Percentiles rank a stretch among this genome's conserved stretches.
Evolutionary conservation across 352 stramenopile genomes (phyloP).

Genomic region (Globisporangium spinosum): DNA sequence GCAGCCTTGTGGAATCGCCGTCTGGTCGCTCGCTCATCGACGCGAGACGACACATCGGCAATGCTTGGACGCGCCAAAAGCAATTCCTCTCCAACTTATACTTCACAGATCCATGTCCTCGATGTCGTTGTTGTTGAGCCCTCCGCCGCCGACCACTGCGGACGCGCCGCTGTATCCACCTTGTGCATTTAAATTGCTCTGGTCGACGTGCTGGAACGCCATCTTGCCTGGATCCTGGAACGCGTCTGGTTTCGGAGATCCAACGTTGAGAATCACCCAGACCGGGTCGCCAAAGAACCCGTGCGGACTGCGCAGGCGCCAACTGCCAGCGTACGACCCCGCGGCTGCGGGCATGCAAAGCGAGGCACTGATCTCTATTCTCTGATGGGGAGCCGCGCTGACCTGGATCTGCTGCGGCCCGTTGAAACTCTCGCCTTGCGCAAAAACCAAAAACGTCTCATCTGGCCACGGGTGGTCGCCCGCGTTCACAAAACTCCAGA

Average conservation of each 20-base stretch:
- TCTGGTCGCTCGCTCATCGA: background rate
- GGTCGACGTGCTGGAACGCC: constrained; percentile 13
- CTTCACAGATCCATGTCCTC: constrained; percentile 21
- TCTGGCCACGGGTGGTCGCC: constrained; percentile 50
- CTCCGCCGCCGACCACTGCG: constrained; percentile 7
- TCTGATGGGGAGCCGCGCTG: constrained; percentile 30
- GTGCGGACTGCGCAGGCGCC: constrained; percentile 56
- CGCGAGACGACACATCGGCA: background rate
- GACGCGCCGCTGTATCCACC: background rate
- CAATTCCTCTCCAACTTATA: background rate
- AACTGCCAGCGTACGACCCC: constrained; percentile 70
- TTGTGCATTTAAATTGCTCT: constrained; percentile 5
- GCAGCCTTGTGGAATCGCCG: background rate
- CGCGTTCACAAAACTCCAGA: constrained; percentile 80
- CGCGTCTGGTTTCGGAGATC: constrained; percentile 20
- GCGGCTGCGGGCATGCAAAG: constrained; percentile 52
- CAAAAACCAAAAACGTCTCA: constrained; percentile 60
- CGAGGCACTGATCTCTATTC: constrained; percentile 60
- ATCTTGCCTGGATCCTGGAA: constrained; percentile 22
- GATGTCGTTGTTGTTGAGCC: constrained; percentile 18
- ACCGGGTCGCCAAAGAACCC: constrained; percentile 76
- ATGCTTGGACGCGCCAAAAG: background rate
- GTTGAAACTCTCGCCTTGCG: constrained; percentile 59
- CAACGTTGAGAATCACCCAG: constrained; percentile 76
- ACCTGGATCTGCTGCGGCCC: constrained; percentile 56